Evolutionary conservation across 2,329 filamentous ascomycete genomes (phyloP).

Genomic region (Sporothrix curviconia): DNA sequence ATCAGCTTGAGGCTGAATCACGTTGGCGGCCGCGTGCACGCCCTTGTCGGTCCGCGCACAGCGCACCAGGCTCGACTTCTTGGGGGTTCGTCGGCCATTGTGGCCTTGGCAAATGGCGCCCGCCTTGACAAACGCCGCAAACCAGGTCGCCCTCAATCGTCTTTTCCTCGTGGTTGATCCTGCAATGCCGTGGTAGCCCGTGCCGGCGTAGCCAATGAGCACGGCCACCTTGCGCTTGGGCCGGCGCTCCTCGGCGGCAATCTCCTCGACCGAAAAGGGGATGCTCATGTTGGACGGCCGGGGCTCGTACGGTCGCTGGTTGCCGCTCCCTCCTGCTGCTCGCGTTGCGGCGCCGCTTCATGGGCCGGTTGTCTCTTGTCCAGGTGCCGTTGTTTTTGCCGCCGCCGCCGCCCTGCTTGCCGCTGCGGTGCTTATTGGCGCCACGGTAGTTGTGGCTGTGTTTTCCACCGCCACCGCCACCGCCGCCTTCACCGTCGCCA

Average conservation of each 20-base stretch:
- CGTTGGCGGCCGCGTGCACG: constrained; percentile 90
- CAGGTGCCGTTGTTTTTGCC: constrained; percentile 1
- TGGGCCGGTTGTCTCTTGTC: constrained; percentile 12
- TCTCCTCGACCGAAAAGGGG: constrained; percentile 66
- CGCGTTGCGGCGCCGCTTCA: constrained; percentile 11
- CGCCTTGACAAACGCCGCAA: constrained; percentile 82
- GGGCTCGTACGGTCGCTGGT: constrained; percentile 15
- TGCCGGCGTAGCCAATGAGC: constrained; percentile 90
- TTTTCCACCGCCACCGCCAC: not conserved
- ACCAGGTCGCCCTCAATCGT: constrained; percentile 96
- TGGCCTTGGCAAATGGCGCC: constrained; percentile 94
- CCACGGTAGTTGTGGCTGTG: constrained; percentile 8
- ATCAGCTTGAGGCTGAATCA: constrained; percentile 94
- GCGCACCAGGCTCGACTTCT: constrained; percentile 88
- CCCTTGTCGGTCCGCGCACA: constrained; percentile 97
- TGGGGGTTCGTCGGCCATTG: constrained; percentile 93
- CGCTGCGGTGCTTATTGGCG: constrained; percentile 12
- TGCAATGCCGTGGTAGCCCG: constrained; percentile 97
- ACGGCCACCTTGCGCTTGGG: constrained; percentile 97
- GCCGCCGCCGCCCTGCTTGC: not conserved
- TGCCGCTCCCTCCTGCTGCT: constrained; percentile 26
- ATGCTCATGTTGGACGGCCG: constrained; percentile 49
- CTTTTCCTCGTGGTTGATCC: constrained; percentile 71
- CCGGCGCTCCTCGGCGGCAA: constrained; percentile 70
- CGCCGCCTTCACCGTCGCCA: not conserved